A percentile compares a stretch with the other conserved stretches of the same genome.
Conservation (phyloP, 2,329 filamentous ascomycete genomes). For the Aureobasidium sp. region DNA sequence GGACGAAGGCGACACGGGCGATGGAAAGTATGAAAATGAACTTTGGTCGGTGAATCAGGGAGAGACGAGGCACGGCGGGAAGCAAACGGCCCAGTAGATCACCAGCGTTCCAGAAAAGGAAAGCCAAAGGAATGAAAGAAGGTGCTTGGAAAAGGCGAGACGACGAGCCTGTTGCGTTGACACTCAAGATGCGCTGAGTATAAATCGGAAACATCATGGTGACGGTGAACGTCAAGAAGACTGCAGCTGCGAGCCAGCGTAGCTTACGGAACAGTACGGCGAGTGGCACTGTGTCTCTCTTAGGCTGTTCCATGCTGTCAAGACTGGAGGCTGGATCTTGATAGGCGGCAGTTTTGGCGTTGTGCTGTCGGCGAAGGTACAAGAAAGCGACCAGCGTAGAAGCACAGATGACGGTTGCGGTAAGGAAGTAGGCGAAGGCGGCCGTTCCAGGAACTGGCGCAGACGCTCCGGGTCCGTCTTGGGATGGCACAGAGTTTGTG, state of each 20-base stretch:
- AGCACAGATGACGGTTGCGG: conserved; percentile 68
- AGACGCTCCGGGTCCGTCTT: conserved; percentile 26
- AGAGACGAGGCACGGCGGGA: conserved; percentile 49
- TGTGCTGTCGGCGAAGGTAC: conserved; percentile 55
- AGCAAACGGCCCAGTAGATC: conserved; percentile 69
- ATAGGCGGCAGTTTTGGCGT: conserved; percentile 18
- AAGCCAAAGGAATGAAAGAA: conserved; percentile 80
- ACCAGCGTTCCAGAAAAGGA: conserved; percentile 88
- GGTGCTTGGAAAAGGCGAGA: conserved; percentile 57
- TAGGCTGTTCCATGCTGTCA: conserved; percentile 24
- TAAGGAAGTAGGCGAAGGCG: conserved; percentile 85
- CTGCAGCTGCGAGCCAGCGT: conserved; percentile 63
- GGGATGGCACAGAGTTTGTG: conserved; percentile 24
- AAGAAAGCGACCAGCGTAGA: conserved; percentile 64
- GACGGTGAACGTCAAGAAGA: conserved; percentile 71
- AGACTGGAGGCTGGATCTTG: conserved; percentile 9
- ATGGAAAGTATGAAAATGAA: conserved; percentile 60
- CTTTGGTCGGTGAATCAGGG: conserved; percentile 52
- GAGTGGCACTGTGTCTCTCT: conserved; percentile 48
- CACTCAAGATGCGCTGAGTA: conserved; percentile 47
- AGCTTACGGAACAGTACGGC: conserved; percentile 65
- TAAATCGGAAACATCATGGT: conserved; percentile 97
- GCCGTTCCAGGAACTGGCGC: conserved; percentile 51
- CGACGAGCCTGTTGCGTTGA: conserved; percentile 34
- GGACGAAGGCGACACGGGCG: conserved; percentile 61